Percentiles rank a stretch among this genome's conserved stretches.
phyloP scores from a whole-genome alignment of 1,284 basidiomycete genomes.

The Trichosporon sp. region DNA sequence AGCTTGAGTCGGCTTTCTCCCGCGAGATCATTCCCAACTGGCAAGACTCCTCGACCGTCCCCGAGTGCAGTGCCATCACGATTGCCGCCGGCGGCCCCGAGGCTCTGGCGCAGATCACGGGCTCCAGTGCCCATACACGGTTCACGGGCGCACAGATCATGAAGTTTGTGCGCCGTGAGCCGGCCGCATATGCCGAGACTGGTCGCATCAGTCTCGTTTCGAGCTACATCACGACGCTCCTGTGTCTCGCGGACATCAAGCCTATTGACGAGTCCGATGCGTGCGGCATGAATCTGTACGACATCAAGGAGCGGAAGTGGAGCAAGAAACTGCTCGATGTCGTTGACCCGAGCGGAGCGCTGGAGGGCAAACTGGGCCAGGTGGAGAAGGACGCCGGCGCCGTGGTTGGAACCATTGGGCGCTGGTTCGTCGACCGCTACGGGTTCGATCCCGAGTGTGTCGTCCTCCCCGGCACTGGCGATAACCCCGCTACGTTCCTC shows the following conservation, averaged over 20 bases:
- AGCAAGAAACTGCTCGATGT: slow-evolving; percentile 65
- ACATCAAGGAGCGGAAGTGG: slow-evolving; percentile 72
- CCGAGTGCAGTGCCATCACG: slow-evolving; percentile 73
- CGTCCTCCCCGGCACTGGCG: slow-evolving; percentile 84
- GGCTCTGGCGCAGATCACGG: slow-evolving; percentile 71
- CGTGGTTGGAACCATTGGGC: slow-evolving; percentile 66
- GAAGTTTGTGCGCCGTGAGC: slow-evolving; percentile 66
- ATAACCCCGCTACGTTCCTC: slow-evolving; percentile 86
- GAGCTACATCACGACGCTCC: slow-evolving; percentile 78
- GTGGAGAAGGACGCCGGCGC: slow-evolving; percentile 76
- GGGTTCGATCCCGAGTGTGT: slow-evolving; percentile 75
- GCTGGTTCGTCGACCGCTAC: slow-evolving; percentile 75
- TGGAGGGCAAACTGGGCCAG: slow-evolving; percentile 76
- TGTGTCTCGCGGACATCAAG: slow-evolving; percentile 60
- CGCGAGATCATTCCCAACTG: slow-evolving; percentile 76
- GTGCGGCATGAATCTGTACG: slow-evolving; percentile 82
- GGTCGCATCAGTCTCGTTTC: slow-evolving; percentile 52
- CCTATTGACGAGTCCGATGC: slow-evolving; percentile 65
- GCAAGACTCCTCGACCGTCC: slow-evolving; percentile 85
- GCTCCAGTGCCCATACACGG: slow-evolving; percentile 81
- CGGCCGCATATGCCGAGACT: slow-evolving; percentile 36
- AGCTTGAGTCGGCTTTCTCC: slow-evolving; percentile 65
- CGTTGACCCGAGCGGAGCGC: slow-evolving; percentile 61
- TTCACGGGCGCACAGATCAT: slow-evolving; percentile 86
- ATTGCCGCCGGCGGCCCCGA: slow-evolving; percentile 67